phyloP scores from a whole-genome alignment of 108 stramenopile species.

The Nannochloropsis granulata region DNA sequence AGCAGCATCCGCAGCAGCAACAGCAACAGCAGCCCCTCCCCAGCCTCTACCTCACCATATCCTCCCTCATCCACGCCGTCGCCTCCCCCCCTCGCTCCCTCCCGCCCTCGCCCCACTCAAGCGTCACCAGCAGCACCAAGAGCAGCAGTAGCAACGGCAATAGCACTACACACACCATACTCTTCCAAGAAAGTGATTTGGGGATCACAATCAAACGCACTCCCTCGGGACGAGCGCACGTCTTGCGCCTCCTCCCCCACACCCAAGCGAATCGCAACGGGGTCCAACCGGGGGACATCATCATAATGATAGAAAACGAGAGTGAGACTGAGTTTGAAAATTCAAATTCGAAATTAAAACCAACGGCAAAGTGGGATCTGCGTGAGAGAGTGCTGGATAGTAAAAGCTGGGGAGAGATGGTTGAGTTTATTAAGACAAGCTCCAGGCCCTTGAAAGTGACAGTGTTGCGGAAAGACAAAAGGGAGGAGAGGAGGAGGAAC shows the following conservation, averaged over 20 bases:
- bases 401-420: not conserved
- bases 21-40: too few species aligned
- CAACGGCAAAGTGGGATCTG: not conserved
- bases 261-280: not conserved
- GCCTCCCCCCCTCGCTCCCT: not conserved
- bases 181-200: not conserved
- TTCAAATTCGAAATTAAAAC: too few species aligned
- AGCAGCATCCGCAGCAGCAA: too few species aligned
- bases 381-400: not conserved
- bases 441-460: not conserved
- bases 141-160: too few species aligned
- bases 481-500: not conserved
- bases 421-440: not conserved
- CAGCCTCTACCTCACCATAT: not conserved
- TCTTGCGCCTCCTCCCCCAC: not conserved
- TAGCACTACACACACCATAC: not conserved
- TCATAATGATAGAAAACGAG: not conserved
- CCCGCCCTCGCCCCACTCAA: not conserved
- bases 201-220: not conserved
- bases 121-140: not conserved
- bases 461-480: not conserved
- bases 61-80: not conserved
- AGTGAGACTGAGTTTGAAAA: too few species aligned
- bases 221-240: not conserved
- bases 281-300: not conserved